These are phyloP conservation scores for Apiotrichum mycotoxinovorans DNA, from an alignment of 1,284 basidiomycete species.

Conservation along the genomic window DNA sequence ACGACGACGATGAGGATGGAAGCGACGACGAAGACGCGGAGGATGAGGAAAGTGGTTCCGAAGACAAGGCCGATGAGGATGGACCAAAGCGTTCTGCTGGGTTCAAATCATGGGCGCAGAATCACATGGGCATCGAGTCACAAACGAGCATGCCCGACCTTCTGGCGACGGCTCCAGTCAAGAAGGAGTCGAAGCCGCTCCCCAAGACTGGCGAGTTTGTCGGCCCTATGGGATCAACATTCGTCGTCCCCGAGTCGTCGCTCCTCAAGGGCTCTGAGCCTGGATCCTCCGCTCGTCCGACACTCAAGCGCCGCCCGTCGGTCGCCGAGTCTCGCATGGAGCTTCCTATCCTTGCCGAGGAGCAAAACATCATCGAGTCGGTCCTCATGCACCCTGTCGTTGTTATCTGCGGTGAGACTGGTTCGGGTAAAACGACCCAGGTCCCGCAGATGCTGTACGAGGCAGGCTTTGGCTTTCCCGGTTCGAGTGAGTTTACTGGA, in stretches of 20 bases:
- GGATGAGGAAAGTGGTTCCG: slow-evolving; percentile 17
- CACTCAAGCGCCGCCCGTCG: slow-evolving; percentile 65
- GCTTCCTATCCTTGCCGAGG: slow-evolving; percentile 87
- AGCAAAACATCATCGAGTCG: slow-evolving; percentile 90
- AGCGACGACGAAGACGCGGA: slow-evolving; percentile 17
- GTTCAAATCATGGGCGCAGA: slow-evolving; percentile 82
- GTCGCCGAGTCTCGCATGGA: slow-evolving; percentile 74
- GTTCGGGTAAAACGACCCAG: slow-evolving; percentile 98
- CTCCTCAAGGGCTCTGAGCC: slow-evolving; percentile 28
- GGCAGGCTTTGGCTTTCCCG: slow-evolving; percentile 84
- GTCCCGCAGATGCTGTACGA: slow-evolving; percentile 91
- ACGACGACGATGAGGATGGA: slow-evolving; percentile 24
- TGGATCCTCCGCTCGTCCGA: slow-evolving; percentile 54
- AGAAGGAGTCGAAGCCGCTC: slow-evolving; percentile 15
- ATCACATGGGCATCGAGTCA: slow-evolving; percentile 54
- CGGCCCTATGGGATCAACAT: slow-evolving; percentile 46
- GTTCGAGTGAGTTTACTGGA: slow-evolving; percentile 57
- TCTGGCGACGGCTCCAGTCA: slow-evolving; percentile 23
- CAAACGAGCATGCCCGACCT: slow-evolving; percentile 10
- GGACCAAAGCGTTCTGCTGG: slow-evolving; percentile 51
- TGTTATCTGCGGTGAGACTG: slow-evolving; percentile 79
- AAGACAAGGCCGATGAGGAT: slow-evolving; percentile 21
- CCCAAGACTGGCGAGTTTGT: slow-evolving; percentile 33
- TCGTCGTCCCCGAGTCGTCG: slow-evolving; percentile 41
- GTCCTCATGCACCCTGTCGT: slow-evolving; percentile 77